phyloP scores from a whole-genome alignment of 106 monocot species.

The Dioscorea zingiberensis region DNA sequence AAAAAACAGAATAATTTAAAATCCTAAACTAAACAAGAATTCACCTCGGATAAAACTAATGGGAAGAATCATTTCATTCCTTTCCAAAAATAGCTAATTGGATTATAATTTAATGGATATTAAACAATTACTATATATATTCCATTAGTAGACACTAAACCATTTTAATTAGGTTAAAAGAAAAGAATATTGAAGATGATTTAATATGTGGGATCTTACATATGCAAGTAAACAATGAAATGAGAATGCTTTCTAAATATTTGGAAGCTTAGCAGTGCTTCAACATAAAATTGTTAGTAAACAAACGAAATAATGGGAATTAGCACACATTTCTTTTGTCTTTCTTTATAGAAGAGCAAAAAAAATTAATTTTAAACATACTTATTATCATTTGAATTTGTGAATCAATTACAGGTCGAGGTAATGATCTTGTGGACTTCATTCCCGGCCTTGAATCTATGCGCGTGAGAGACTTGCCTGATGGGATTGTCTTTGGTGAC shows the following conservation, averaged over 20 bases:
- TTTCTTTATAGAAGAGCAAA: neutral
- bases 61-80: too few species aligned
- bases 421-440: slow-evolving; percentile 29
- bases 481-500: slow-evolving; percentile 41
- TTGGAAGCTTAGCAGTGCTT: too few species aligned
- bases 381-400: neutral
- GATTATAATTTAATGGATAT: too few species aligned
- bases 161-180: too few species aligned
- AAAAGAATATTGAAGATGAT: too few species aligned
- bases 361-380: neutral
- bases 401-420: neutral
- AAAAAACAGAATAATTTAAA: too few species aligned
- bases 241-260: neutral
- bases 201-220: neutral
- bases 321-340: neutral
- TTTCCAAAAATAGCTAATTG: too few species aligned
- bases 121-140: too few species aligned
- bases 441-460: slow-evolving; percentile 45
- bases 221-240: neutral
- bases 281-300: too few species aligned
- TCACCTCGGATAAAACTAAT: too few species aligned
- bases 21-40: too few species aligned
- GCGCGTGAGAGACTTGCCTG: slow-evolving; percentile 49
- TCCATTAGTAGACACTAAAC: too few species aligned
- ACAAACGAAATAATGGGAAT: neutral